Evolutionary conservation across 78 protist genomes (phyloP), one percentile per base, ranked within the genome.

Genomic region (Polysphondylium violaceum): DNA sequence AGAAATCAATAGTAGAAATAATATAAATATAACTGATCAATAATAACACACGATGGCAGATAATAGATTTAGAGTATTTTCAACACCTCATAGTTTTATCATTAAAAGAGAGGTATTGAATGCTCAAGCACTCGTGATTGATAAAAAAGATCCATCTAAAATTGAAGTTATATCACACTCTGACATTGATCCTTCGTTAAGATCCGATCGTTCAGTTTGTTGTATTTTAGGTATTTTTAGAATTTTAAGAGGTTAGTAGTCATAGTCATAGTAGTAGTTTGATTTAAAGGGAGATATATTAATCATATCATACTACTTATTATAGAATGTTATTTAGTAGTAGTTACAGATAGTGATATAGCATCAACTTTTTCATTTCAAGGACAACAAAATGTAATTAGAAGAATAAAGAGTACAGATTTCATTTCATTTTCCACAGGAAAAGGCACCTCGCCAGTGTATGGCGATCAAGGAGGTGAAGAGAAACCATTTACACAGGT

Each of bases 301-400:
- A 19, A 56, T 56, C 21, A 59, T 11, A 11, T 59, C 41, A 11
- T 55, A n/a, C 21, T 55, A 55, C 21, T 25, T 5, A 3, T 27
- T 67, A 53, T 56, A 83, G 91, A 83, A 65, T 69, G 72, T 31
- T 83, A 69, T 69, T 69, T 83, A 51, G 91, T 83, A 21, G 72
- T 83, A 5, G 91, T 83, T 23, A 40, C 60, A 36, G 81, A 83
- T n/a, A 56, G 67, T 47, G 41, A 60, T 33, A 58, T 83, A 23
- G 79, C 76, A 36, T 59, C 78, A 50, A 72, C 23, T 50, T 27
- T 72, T 72, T 33, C 58, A 72, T 50, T 44, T 72, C 60, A 50
- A 50, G 91, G 91, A 35, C 71, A 83, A 17, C 77, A 58, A 23
- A 83, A 83, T 83, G 68, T 83, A 12, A 83, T 83, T 44, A 83